Base-by-base conservation (phyloP, 805 yeast species). In the Candida boleticola region DNA sequence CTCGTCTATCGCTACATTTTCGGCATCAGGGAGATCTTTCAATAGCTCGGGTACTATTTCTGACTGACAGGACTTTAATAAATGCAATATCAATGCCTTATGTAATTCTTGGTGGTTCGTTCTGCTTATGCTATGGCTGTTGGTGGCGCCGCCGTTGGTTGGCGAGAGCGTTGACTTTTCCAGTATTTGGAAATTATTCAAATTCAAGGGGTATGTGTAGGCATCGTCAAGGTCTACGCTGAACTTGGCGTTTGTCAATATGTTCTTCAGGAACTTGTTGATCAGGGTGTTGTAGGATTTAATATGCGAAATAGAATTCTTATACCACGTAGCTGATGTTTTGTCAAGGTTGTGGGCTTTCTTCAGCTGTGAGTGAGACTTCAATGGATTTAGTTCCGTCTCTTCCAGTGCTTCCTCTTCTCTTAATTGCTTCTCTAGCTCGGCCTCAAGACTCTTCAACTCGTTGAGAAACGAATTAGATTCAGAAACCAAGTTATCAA, bases 11-110 rank as follows among this genome's bases (percentile, higher is more conserved):
- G 32, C 14, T 10, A 13, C 20, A 18, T n/a, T 17, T 3, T 26
- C 14, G 9, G 21, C 13, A 14, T 29, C 37, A 16, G 48, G 40
- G 18, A 60, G 43, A 14, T 60, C 64, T 11, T 45, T 39, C 6
- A 61, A 45, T 37, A 68, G 46, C 5, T 60, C 66, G 17, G 55
- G 55, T 14, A 66, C 68, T 13, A 66, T 46, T 32, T 60, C 63
- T 46, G 66, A 60, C 36, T 68, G 71, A 3, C 75, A 74, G 2
- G 61, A 62, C 43, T 69, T 70, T 29, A 70, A 49, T 17, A 70
- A 47, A 47, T 70, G 75, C 4, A 68, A 49, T 1, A 65, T 55
- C 18, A 70, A 64, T 10, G 73, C 65, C 39, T 67, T 66, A 44
- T 58, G 49, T 14, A 70, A 54, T 37, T 64, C 62, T 18, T 48